Evolutionary conservation across 2,329 filamentous ascomycete species (phyloP).

Genomic region (Fusarium liriodendri): DNA sequence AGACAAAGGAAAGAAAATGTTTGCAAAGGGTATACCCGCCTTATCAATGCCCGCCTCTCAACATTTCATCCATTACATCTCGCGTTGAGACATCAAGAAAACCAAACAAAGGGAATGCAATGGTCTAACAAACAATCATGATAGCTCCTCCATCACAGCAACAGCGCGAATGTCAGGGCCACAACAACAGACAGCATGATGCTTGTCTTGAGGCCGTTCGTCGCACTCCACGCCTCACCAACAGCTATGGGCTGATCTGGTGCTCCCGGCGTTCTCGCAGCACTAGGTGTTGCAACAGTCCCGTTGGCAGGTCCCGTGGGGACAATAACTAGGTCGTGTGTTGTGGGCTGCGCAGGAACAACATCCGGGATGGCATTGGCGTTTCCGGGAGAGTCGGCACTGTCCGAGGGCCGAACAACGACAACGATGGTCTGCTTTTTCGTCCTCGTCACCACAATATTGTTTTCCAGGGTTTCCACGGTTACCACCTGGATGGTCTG

Average conservation of each 20-base stretch:
- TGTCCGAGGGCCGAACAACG: neutral
- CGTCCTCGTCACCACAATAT: slow-evolving; percentile 20
- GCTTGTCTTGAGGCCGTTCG: slow-evolving; percentile 17
- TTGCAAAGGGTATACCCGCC: slow-evolving; percentile 15
- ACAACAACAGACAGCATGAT: slow-evolving; percentile 19
- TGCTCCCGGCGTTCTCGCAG: slow-evolving; percentile 26
- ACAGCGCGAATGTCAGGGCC: slow-evolving; percentile 14
- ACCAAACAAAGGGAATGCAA: neutral
- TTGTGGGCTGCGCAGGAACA: neutral
- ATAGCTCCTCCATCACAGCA: slow-evolving; percentile 13
- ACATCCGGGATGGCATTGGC: neutral
- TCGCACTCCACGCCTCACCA: slow-evolving; percentile 16
- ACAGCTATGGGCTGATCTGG: slow-evolving; percentile 10
- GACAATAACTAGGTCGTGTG: neutral
- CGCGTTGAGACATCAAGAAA: neutral
- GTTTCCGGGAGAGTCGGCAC: neutral
- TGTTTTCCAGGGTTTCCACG: slow-evolving; percentile 15
- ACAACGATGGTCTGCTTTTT: slow-evolving; percentile 26
- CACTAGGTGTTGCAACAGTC: neutral
- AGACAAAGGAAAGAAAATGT: slow-evolving; percentile 28
- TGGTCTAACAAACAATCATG: neutral
- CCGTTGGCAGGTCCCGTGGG: slow-evolving; percentile 5
- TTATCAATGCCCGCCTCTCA: neutral
- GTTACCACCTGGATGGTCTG: slow-evolving; percentile 21
- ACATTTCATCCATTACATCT: neutral